These are phyloP conservation scores for Oryza longistaminata DNA, from an alignment of 176 grass and related monocot species.

Conservation along the genomic window DNA sequence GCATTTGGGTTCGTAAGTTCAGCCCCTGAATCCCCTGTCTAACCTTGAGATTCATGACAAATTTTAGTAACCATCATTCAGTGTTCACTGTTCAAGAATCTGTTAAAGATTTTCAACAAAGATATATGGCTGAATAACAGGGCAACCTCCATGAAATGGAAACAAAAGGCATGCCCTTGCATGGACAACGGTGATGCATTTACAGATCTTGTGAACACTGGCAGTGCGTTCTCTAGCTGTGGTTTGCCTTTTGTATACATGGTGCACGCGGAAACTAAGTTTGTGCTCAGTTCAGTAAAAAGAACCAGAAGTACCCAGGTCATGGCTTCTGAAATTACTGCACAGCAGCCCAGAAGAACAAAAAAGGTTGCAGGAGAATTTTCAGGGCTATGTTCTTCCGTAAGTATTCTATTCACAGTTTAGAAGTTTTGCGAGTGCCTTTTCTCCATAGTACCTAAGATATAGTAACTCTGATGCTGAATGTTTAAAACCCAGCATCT, in stretches of 20 bases:
- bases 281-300: background rate
- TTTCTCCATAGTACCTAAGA: background rate
- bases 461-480: background rate
- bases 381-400: background rate
- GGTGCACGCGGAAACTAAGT: background rate
- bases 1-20: constrained; percentile 36
- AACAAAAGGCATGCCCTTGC: constrained; percentile 42
- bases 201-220: constrained; percentile 8
- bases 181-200: constrained; percentile 27
- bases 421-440: background rate
- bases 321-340: background rate
- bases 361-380: background rate
- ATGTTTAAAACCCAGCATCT: background rate
- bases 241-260: background rate
- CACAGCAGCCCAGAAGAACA: background rate
- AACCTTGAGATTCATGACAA: background rate
- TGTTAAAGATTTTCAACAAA: constrained; percentile 33
- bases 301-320: constrained; percentile 1
- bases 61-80: constrained; percentile 3
- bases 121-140: constrained; percentile 35
- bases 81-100: constrained; percentile 26
- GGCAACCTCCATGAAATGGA: constrained; percentile 35
- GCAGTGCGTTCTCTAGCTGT: background rate
- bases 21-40: background rate
- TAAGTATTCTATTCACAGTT: background rate